phyloP scores from a whole-genome alignment of 2,329 filamentous ascomycete species.

The Botrytis elliptica region DNA sequence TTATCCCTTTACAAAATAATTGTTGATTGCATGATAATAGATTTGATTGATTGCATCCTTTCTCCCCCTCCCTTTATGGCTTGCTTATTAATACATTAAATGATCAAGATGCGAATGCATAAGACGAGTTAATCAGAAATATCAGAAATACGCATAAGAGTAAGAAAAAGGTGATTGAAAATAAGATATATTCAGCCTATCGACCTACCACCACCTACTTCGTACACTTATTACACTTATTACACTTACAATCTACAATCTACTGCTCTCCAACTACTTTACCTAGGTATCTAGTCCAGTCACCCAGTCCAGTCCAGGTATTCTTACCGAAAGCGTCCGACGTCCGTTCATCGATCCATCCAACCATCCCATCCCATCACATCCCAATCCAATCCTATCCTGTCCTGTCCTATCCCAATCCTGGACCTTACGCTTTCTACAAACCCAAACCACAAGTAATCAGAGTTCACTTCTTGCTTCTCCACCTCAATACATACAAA shows the following conservation, averaged over 20 bases:
- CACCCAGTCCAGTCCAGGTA: not conserved
- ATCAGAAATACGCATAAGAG: not conserved
- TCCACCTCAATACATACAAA: constrained; percentile 7
- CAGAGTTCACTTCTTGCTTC: not conserved
- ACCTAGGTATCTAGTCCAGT: not conserved
- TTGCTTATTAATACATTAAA: not conserved
- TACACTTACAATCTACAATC: not conserved
- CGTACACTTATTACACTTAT: no score
- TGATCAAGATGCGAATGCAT: not conserved
- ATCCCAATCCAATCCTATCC: not conserved
- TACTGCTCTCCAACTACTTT: no score
- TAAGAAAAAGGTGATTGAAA: not conserved
- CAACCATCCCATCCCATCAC: not conserved
- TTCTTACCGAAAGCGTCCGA: not conserved
- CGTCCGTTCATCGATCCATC: not conserved
- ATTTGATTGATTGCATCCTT: not conserved
- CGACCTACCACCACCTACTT: no score
- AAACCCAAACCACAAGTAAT: constrained; percentile 13
- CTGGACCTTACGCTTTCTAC: not conserved
- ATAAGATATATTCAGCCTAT: not conserved
- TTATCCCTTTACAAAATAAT: not conserved
- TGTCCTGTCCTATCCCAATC: not conserved
- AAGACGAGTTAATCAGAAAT: not conserved
- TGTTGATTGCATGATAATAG: not conserved
- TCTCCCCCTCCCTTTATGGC: not conserved